Percentiles rank a stretch among this genome's conserved stretches.
These are phyloP conservation scores for Neurospora sp. DNA, from an alignment of 495 filamentous ascomycete species.

Conservation along the genomic window DNA sequence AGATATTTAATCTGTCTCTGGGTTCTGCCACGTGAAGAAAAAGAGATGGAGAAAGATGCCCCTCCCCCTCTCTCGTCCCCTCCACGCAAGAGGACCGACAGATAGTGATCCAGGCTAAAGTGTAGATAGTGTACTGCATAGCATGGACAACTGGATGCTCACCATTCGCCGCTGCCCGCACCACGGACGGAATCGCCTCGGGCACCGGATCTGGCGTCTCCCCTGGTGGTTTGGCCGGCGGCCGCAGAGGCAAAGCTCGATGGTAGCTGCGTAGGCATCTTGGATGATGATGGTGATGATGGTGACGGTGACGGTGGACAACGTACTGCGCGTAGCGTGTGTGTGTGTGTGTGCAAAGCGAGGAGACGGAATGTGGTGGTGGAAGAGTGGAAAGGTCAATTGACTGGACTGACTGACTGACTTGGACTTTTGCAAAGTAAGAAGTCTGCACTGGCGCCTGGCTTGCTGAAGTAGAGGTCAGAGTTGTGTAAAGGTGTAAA, in stretches of 20 bases:
- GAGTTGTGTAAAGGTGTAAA: neutral
- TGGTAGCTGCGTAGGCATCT: constrained; percentile 66
- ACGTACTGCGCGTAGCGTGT: neutral
- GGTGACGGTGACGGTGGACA: neutral
- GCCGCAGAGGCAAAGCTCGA: constrained; percentile 80
- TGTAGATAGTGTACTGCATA: neutral
- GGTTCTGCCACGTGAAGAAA: neutral
- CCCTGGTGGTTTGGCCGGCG: constrained; percentile 55
- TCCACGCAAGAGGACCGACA: neutral
- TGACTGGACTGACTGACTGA: neutral
- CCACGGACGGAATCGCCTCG: constrained; percentile 18
- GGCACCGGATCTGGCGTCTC: constrained; percentile 31
- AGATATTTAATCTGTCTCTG: neutral
- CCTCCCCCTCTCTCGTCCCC: neutral
- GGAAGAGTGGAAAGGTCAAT: neutral
- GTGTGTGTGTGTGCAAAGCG: neutral
- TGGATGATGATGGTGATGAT: neutral
- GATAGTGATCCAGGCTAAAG: neutral
- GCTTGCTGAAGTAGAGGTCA: neutral
- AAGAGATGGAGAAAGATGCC: neutral
- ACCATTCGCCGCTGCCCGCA: constrained; percentile 26
- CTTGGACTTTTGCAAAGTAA: neutral
- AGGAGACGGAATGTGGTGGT: neutral
- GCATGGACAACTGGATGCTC: constrained; percentile 7
- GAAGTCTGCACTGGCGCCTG: neutral